phyloP scores from a whole-genome alignment of 768 basidiomycete species.

The Naganishia onofrii region DNA sequence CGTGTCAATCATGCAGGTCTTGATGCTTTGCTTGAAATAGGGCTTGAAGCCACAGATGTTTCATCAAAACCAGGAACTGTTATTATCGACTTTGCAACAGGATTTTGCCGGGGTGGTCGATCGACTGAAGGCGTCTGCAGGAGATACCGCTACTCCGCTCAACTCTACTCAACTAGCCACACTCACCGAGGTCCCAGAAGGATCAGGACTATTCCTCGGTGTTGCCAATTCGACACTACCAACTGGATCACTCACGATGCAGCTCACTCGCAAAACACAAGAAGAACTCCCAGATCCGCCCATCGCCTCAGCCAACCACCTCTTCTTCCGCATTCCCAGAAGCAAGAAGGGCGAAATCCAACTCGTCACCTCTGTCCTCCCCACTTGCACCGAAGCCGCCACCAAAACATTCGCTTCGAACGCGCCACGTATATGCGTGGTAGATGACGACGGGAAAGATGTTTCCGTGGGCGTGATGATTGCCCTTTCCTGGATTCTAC shows the following conservation, averaged over 20 bases:
- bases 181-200: conserved; percentile 17
- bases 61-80: conserved; percentile 61
- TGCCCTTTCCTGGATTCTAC: conserved; percentile 61
- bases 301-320: neutral
- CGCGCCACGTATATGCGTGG: conserved; percentile 54
- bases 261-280: conserved; percentile 8
- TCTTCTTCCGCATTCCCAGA: conserved; percentile 30
- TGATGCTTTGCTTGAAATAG: conserved; percentile 52
- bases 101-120: conserved; percentile 57
- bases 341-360: conserved; percentile 62
- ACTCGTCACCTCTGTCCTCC: conserved; percentile 1
- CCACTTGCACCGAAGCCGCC: conserved; percentile 56
- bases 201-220: conserved; percentile 5
- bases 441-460: conserved; percentile 62
- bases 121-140: neutral
- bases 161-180: conserved; percentile 1
- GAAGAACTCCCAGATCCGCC: neutral
- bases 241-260: conserved; percentile 24
- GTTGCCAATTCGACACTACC: conserved; percentile 28
- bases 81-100: conserved; percentile 58
- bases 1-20: neutral
- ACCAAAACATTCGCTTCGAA: neutral
- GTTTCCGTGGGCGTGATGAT: conserved; percentile 65
- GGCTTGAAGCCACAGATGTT: conserved; percentile 72
- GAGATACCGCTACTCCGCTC: neutral